A percentile compares a stretch with the other conserved stretches of the same genome.
phyloP scores from a whole-genome alignment of 1,284 basidiomycete species.

The Sphagnurus paluster region DNA sequence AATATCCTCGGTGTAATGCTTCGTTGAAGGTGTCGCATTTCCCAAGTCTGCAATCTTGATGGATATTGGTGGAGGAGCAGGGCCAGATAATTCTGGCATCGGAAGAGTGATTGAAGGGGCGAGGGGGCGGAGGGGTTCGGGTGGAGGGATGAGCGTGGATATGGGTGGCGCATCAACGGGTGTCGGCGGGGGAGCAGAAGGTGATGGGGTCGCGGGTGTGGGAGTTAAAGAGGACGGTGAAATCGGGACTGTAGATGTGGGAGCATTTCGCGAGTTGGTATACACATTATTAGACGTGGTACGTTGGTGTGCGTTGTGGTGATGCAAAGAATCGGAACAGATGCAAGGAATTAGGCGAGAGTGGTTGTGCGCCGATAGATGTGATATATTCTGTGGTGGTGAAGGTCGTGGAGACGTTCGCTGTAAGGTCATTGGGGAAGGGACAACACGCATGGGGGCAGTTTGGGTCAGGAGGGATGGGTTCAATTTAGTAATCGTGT shows the following conservation, averaged over 20 bases:
- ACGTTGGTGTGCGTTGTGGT: constrained; percentile 15
- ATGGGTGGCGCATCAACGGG: constrained; percentile 27
- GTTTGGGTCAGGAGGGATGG: constrained; percentile 72
- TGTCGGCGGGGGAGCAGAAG: constrained; percentile 31
- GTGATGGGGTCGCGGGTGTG: constrained; percentile 12
- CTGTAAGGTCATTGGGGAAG: constrained; percentile 24
- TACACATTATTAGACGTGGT: background rate
- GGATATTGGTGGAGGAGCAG: constrained; percentile 52
- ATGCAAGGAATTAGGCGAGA: constrained; percentile 29
- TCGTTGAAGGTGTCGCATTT: constrained; percentile 80
- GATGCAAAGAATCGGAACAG: constrained; percentile 22
- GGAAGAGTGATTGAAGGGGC: constrained; percentile 14
- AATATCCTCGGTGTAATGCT: constrained; percentile 91
- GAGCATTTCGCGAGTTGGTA: constrained; percentile 6
- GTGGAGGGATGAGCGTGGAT: constrained; percentile 16
- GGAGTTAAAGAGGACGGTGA: constrained; percentile 5
- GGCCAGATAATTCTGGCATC: constrained; percentile 13
- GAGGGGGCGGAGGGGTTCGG: constrained; percentile 8
- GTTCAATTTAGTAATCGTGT: constrained; percentile 19
- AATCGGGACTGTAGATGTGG: constrained; percentile 1
- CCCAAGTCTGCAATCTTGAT: constrained; percentile 92
- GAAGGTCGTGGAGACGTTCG: constrained; percentile 27
- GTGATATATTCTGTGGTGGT: constrained; percentile 38
- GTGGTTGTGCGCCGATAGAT: constrained; percentile 41
- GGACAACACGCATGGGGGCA: constrained; percentile 38